Evolutionary conservation across 23 red algal species (phyloP).

Genomic region (Cyanidioschyzon merolae): DNA sequence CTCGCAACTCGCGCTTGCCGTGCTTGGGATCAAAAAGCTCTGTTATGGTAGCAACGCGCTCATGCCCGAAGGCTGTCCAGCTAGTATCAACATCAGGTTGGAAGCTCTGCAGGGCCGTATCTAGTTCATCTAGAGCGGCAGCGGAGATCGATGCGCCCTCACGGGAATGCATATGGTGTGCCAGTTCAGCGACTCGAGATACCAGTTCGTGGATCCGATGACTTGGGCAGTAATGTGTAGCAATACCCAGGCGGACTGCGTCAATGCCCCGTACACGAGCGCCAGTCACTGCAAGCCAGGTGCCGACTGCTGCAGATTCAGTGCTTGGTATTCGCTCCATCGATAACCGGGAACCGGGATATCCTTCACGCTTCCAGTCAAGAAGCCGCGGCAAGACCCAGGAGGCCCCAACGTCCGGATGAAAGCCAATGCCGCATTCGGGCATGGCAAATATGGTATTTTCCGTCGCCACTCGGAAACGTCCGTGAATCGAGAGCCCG

Average conservation of each 20-base stretch:
- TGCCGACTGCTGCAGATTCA: not conserved
- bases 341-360: not conserved
- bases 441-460: slow-evolving; percentile 82
- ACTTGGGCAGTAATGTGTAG: slow-evolving; percentile 67
- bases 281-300: slow-evolving; percentile 63
- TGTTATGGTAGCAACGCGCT: not conserved
- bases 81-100: not conserved
- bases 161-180: not conserved
- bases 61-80: not conserved
- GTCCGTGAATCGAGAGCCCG: slow-evolving; percentile 70
- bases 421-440: slow-evolving; percentile 64
- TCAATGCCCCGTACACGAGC: slow-evolving; percentile 43
- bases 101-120: not conserved
- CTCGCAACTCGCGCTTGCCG: not conserved
- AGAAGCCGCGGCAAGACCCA: slow-evolving; percentile 55
- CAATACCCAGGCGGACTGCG: slow-evolving; percentile 46
- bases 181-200: not conserved
- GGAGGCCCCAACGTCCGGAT: slow-evolving; percentile 73
- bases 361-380: slow-evolving; percentile 24
- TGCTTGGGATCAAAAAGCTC: not conserved
- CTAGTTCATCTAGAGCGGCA: not conserved
- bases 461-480: slow-evolving; percentile 67
- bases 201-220: slow-evolving; percentile 26
- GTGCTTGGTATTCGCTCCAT: not conserved
- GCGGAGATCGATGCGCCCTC: not conserved